Evolutionary conservation across 768 basidiomycete species (phyloP), one percentile per base, ranked within the genome.

Genomic region (Fibroporia radiculosa): DNA sequence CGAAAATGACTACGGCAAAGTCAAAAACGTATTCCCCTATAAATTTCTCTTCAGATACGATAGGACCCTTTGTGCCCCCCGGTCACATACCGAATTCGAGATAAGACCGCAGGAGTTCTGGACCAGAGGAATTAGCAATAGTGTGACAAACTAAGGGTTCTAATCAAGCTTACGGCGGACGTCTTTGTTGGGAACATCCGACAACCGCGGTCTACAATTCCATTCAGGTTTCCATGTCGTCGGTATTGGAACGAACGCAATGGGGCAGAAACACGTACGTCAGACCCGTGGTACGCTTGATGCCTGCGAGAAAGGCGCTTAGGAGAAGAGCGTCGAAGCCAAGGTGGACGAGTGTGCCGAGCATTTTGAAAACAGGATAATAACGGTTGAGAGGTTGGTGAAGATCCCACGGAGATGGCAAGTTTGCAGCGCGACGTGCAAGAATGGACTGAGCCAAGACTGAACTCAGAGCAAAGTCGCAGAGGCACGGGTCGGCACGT

Each of bases 11-110:
- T 7, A 91, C 77, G 10, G 85, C 84, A 56, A 93, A 88, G 66
- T 93, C 90, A 55, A 88, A 91, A 3, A 72, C 67, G 56, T 92
- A 92, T 66, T 93, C 89, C 37, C 88, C 87, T 88, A 53, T 35
- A 12, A 31, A 40, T 19, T 58, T 33, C 28, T 42, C 22, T 12
- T 25, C 1, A 31, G n/a, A 10, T 31, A 11, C 16, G 33, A n/a
- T 35, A 35, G 27, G 16, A 22, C 10, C 3, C 19, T 10, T 2
- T 19, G 36, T 18, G 14, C 6, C 28, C 20, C 20, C 4, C 8
- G 33, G n/a, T 36, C 40, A 65, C 77, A 45, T 48, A 85, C 87
- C 89, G 22, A 81, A 60, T 67, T 91, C 90, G 24, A 93, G 76
- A 67, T 91, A 93, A 8, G 82, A 75, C 32, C 75, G 71, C 16